These are phyloP conservation scores for Penicillium taxi DNA, from an alignment of 495 filamentous ascomycete species.

Conservation along the genomic window DNA sequence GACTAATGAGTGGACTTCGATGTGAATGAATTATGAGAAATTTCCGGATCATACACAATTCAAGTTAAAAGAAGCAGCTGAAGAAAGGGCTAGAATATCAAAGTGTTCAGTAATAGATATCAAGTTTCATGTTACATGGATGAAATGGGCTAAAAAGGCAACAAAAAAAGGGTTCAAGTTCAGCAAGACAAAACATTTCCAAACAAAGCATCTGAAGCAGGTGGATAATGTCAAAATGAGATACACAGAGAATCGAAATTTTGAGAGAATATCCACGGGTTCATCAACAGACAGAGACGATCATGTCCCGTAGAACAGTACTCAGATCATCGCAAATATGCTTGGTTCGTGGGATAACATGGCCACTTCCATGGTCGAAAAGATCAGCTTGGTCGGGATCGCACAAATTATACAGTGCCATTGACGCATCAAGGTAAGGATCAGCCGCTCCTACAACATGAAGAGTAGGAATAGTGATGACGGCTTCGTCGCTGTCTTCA, in stretches of 20 bases:
- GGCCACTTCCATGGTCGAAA: slow-evolving; percentile 51
- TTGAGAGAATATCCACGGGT: neutral
- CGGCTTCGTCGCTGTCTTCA: slow-evolving; percentile 34
- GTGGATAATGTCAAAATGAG: too few relatives aligned
- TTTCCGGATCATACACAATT: too few relatives aligned
- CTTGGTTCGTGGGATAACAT: slow-evolving; percentile 44
- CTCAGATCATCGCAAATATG: slow-evolving; percentile 36
- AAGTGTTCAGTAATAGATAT: too few relatives aligned
- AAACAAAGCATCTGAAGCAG: too few relatives aligned
- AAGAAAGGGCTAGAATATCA: too few relatives aligned
- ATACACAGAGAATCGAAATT: neutral
- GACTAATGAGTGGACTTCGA: too few relatives aligned
- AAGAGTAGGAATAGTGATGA: slow-evolving; percentile 46
- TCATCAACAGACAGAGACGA: slow-evolving; percentile 2
- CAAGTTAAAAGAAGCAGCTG: too few relatives aligned
- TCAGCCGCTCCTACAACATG: slow-evolving; percentile 53
- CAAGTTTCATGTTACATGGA: too few relatives aligned
- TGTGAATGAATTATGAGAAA: too few relatives aligned
- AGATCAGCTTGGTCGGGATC: slow-evolving; percentile 35
- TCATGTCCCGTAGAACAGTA: slow-evolving; percentile 11
- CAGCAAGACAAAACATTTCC: too few relatives aligned
- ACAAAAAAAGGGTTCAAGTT: too few relatives aligned
- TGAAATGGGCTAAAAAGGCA: too few relatives aligned
- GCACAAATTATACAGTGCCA: slow-evolving; percentile 52
- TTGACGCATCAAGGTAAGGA: slow-evolving; percentile 42